These are phyloP conservation scores for Isochrysis galbana DNA, from an alignment of 78 protist genomes.

Conservation along the genomic window DNA sequence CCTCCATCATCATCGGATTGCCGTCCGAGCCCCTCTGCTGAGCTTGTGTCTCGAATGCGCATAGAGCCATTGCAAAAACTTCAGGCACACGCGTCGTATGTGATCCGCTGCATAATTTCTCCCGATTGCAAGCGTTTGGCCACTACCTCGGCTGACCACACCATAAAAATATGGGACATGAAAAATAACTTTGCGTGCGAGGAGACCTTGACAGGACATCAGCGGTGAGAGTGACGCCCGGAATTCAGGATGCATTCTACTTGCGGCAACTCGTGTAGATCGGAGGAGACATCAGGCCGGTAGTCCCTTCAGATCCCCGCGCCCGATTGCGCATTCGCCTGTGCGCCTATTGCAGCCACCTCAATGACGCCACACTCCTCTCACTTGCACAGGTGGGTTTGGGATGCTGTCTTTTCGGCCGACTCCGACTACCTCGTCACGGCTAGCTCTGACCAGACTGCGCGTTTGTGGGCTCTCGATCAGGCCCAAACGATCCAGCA, in stretches of 20 bases:
- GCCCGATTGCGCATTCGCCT: too few relatives aligned
- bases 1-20: too few relatives aligned
- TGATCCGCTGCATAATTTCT: conserved; percentile 65
- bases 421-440: conserved; percentile 94
- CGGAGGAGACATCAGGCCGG: too few relatives aligned
- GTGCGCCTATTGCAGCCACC: too few relatives aligned
- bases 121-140: conserved; percentile 89
- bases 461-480: conserved; percentile 86
- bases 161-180: conserved; percentile 81
- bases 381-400: conserved; percentile 95
- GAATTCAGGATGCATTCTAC: too few relatives aligned
- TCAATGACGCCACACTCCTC: too few relatives aligned
- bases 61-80: conserved; percentile 36
- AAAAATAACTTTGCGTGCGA: conserved; percentile 47
- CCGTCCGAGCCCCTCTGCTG: too few relatives aligned
- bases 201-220: conserved; percentile 80
- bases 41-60: neutral
- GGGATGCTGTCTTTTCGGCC: conserved; percentile 93
- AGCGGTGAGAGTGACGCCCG: too few relatives aligned
- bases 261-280: too few relatives aligned
- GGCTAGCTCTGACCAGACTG: conserved; percentile 82
- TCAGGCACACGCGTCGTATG: conserved; percentile 75
- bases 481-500: conserved; percentile 74
- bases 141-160: conserved; percentile 89
- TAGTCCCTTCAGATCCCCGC: too few relatives aligned